Base-by-base conservation (phyloP, 306 rosid genomes). In the Begonia loranthoides region DNA sequence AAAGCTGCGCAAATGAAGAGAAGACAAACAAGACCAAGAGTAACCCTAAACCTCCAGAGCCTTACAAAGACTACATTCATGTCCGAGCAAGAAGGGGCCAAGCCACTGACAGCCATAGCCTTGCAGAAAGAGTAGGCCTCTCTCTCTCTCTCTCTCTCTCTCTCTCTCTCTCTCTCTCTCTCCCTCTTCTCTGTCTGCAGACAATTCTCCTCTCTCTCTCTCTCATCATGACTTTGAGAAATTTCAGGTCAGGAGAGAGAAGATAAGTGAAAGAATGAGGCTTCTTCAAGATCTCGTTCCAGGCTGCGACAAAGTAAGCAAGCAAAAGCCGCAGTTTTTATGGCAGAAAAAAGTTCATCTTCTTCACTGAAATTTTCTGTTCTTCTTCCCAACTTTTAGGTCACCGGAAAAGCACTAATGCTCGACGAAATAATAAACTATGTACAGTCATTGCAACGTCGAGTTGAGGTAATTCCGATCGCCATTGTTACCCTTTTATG, bases 31-130 rank as follows among this genome's bases (percentile, higher is more conserved):
- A 70, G 44, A 64, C 54, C 28, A 82, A 86, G 57, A 38, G 69
- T 28, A 70, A 70, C 17, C 39, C 93, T 21, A 86, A 86, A 52
- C 78, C 82, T 49, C 72, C 81, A 8, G 99, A 92, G 64, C 81
- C 93, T 21, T 80, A 72, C 3, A 92, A 83, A 64, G 99, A 92
- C 56, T 92, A 87, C 67, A 92, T 92, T 71, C 99, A 92, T 68
- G 99, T 92, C 4, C 72, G 99, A 75, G 99, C 99, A 38, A 78
- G 96, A 81, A 80, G 99, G 44, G 99, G 99, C 17, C 96, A 92
- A 72, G 99, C 99, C 22, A 92, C 99, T 13, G 99, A 92, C 50
- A 92, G 96, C 71, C 99, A 92, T 53, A 92, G 99, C 36, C 93
- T 92, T 17, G 99, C 99, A 10, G 99, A 92, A 77, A 87, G 99